Evolutionary conservation across 441 rosid species (phyloP).

Genomic region (Populus hybrid): DNA sequence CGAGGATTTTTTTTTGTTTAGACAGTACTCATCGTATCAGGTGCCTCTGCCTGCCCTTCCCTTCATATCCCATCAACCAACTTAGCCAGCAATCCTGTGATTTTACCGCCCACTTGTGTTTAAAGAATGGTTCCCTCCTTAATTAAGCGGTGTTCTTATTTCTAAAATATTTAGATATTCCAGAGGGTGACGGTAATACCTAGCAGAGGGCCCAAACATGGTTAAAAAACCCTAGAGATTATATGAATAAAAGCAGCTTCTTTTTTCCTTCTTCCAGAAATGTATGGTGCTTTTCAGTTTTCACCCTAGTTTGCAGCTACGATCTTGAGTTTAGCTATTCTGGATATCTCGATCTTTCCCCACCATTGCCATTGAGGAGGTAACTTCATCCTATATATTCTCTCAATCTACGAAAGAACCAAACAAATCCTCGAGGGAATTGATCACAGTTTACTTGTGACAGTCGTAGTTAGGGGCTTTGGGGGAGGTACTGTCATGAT

Average conservation of each 20-base stretch:
- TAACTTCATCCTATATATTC: neutral
- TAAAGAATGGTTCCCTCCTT: no score
- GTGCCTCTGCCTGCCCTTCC: conserved; percentile 26
- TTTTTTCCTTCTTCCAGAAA: no score
- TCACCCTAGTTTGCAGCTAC: neutral
- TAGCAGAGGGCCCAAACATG: no score
- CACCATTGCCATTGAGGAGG: neutral
- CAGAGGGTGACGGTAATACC: no score
- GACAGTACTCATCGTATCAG: conserved; percentile 36
- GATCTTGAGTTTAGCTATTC: neutral
- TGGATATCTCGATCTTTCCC: neutral
- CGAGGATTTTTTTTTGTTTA: conserved; percentile 6
- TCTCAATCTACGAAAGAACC: neutral
- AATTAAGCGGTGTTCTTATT: no score
- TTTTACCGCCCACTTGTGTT: no score
- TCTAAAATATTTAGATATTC: no score
- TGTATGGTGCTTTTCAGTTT: no score
- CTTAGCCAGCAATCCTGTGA: no score
- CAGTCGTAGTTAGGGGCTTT: neutral
- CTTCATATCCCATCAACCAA: neutral
- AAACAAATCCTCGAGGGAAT: neutral
- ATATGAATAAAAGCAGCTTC: no score
- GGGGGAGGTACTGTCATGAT: neutral
- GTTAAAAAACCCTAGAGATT: no score
- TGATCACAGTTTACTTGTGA: neutral